Conservation (phyloP, 768 basidiomycete species). For the Rhizopogon sp. region DNA sequence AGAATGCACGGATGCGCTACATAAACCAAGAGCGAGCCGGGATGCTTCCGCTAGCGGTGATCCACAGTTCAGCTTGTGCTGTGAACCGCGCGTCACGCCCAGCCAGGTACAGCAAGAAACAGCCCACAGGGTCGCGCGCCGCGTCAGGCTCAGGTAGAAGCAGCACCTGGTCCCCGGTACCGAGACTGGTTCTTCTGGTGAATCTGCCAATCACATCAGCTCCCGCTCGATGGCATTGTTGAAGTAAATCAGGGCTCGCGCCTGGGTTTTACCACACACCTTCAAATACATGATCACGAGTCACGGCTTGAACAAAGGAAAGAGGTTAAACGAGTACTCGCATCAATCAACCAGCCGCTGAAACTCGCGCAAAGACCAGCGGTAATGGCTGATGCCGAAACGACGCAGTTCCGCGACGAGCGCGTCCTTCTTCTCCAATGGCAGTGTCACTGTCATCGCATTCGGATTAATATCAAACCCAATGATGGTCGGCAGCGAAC, state of each 20-base stretch:
- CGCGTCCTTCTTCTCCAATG: background rate
- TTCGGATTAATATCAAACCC: slow-evolving; percentile 24
- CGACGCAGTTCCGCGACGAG: background rate
- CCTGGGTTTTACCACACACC: too few relatives aligned
- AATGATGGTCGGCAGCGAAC: slow-evolving; percentile 18
- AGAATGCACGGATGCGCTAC: slow-evolving; percentile 15
- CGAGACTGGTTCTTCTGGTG: too few relatives aligned
- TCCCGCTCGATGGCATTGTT: background rate
- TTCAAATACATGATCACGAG: too few relatives aligned
- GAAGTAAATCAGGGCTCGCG: slow-evolving; percentile 9
- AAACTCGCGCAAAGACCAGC: slow-evolving; percentile 14
- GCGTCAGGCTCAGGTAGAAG: too few relatives aligned
- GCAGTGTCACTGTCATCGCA: slow-evolving; percentile 10
- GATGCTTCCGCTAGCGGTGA: too few relatives aligned
- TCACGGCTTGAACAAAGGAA: slow-evolving; percentile 21
- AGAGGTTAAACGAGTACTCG: slow-evolving; percentile 37
- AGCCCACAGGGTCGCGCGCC: too few relatives aligned
- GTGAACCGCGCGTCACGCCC: too few relatives aligned
- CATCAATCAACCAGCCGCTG: slow-evolving; percentile 31
- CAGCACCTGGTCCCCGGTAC: too few relatives aligned
- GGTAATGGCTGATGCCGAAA: background rate
- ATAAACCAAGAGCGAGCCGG: slow-evolving; percentile 34
- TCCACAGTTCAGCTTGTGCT: too few relatives aligned
- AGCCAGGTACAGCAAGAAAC: too few relatives aligned
- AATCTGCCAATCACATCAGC: background rate